Evolutionary conservation across 2,329 filamentous ascomycete species (phyloP), one percentile per base, ranked within the genome.

Genomic region (Penicillium expansum): DNA sequence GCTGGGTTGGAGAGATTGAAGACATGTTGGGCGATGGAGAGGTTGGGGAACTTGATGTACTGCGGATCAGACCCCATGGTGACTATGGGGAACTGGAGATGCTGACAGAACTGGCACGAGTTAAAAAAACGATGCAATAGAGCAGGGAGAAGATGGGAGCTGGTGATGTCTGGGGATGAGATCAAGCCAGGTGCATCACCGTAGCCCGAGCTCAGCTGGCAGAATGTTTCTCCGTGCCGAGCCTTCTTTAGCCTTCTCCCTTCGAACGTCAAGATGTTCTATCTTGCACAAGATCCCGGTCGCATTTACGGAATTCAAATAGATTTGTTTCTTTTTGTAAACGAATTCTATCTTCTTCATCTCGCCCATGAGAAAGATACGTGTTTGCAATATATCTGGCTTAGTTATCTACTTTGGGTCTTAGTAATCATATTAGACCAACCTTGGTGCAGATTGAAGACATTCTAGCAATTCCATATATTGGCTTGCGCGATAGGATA

Each of bases 1-100:
- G 82, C 78, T 68, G 83, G 82, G 71, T 86, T 86, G 63, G 84
- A 84, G 71, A 88, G 78, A 68, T 84, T 83, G 80, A 88, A 88
- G 76, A 88, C 84, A 76, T 85, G 80, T 77, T 87, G 85, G 55
- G 85, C 82, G 69, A 88, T 80, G 61, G 81, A 76, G 68, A 88
- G 84, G 71, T 86, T 79, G 52, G 85, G 85, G 68, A 83, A 86
- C 73, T 83, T 83, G 67, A 84, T 80, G 74, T 85, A 87, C 71
- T 86, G 85, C 62, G 84, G 83, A 72, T 88, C 85, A 67, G 85
- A 80, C 59, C 78, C 79, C 79, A 81, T 86, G 77, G 77, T 84
- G 66, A 59, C 76, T 65, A 43, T 38, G 47, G 54, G 55, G 56
- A 48, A 44, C 53, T 58, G 41, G 56, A 50, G 44, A 29, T 54